phyloP scores from a whole-genome alignment of 169 alveolate species.

The Perkinsus marinus region DNA sequence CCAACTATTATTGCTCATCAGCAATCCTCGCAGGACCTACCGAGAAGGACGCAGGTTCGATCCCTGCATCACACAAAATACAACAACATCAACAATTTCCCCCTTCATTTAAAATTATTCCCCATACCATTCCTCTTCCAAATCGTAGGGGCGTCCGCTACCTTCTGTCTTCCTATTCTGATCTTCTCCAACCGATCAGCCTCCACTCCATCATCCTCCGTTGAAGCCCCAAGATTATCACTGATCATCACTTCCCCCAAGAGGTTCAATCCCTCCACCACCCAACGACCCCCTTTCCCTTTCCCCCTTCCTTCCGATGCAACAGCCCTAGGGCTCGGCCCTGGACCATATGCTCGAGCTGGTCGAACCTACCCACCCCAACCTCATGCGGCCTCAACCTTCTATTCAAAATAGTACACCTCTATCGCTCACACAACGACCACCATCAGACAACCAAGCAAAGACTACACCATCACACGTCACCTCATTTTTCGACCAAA shows the following conservation, averaged over 20 bases:
- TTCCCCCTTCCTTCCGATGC: background rate
- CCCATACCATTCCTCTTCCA: no score
- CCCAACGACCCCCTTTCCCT: background rate
- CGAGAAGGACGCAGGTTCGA: background rate
- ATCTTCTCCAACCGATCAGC: background rate
- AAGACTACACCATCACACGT: background rate
- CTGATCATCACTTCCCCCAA: background rate
- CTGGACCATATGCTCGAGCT: background rate
- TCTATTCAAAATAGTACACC: no score
- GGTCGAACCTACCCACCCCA: background rate
- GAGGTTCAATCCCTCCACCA: background rate
- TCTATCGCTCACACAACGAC: no score
- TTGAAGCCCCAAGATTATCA: background rate
- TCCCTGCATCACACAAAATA: no score
- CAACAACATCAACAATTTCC: no score
- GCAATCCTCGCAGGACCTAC: background rate
- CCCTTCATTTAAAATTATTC: no score
- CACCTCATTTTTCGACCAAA: background rate
- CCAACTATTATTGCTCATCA: background rate
- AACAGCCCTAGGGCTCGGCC: background rate
- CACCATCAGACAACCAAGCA: no score
- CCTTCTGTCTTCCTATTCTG: background rate
- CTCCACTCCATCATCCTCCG: background rate
- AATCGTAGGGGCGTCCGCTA: background rate
- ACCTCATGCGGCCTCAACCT: no score